Conservation (phyloP, 2,329 filamentous ascomycete species). For the Botrytis aclada region DNA sequence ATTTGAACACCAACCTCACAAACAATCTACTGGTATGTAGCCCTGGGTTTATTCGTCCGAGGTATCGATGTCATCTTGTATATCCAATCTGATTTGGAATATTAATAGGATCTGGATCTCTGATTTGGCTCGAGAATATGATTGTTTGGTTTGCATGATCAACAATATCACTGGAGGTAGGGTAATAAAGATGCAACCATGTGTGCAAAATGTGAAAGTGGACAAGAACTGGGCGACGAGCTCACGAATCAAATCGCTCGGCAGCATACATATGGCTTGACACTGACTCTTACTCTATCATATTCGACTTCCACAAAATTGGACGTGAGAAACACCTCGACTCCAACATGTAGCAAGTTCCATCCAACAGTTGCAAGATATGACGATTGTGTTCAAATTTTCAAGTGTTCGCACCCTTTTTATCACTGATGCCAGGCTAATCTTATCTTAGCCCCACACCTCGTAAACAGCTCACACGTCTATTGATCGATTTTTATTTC, state of each 20-base stretch:
- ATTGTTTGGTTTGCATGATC: neutral
- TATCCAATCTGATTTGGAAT: neutral
- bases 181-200: neutral
- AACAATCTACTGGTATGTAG: neutral
- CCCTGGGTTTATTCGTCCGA: neutral
- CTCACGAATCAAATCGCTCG: neutral
- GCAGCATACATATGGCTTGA: neutral
- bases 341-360: neutral
- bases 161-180: neutral
- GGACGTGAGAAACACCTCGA: neutral
- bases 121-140: neutral
- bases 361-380: neutral
- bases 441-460: conserved; percentile 18
- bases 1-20: neutral
- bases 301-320: neutral
- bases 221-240: neutral
- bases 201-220: neutral
- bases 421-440: conserved; percentile 8
- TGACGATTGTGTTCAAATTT: neutral
- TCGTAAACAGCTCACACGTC: neutral
- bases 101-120: neutral
- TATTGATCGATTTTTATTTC: neutral
- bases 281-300: neutral
- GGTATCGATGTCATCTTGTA: neutral
- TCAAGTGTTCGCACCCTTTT: conserved; percentile 7